These are phyloP conservation scores for Trichoderma sp. DNA, from an alignment of 2,329 filamentous ascomycete genomes.

Conservation along the genomic window DNA sequence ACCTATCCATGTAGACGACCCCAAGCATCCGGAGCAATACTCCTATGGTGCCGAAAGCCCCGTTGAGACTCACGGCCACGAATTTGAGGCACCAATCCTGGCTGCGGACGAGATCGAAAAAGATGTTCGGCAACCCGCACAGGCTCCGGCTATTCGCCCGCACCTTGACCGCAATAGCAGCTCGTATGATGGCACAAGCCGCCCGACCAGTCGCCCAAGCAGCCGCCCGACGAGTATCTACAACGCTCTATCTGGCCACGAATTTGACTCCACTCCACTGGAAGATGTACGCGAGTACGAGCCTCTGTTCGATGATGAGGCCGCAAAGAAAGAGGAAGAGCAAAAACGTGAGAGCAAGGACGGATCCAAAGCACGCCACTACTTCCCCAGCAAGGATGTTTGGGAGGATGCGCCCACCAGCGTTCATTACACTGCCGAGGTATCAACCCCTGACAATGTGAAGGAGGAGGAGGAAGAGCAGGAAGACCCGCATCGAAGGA, in stretches of 20 bases:
- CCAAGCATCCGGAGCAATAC: constrained; percentile 39
- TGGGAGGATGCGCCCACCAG: constrained; percentile 96
- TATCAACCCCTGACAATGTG: constrained; percentile 69
- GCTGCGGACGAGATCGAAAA: constrained; percentile 85
- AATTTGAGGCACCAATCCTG: constrained; percentile 75
- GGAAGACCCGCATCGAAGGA: constrained; percentile 25
- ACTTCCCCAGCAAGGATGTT: constrained; percentile 90
- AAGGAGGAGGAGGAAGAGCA: constrained; percentile 28
- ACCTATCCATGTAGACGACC: constrained; percentile 72
- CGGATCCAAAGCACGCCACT: constrained; percentile 57
- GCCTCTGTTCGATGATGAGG: constrained; percentile 84
- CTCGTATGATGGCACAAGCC: constrained; percentile 56
- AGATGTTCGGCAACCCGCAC: constrained; percentile 63
- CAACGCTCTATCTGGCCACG: constrained; percentile 49
- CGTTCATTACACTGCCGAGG: constrained; percentile 73
- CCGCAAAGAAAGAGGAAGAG: constrained; percentile 39
- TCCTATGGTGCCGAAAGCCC: constrained; percentile 39
- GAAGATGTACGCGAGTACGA: constrained; percentile 94
- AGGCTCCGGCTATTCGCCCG: constrained; percentile 81
- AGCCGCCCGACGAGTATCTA: constrained; percentile 53
- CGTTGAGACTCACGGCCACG: constrained; percentile 57
- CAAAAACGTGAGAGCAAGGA: constrained; percentile 38
- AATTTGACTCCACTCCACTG: constrained; percentile 66
- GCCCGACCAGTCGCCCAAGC: constrained; percentile 60
- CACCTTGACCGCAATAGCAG: constrained; percentile 62